Conservation (phyloP, 257 asterid genomes). For the Ehretia macrophylla region DNA sequence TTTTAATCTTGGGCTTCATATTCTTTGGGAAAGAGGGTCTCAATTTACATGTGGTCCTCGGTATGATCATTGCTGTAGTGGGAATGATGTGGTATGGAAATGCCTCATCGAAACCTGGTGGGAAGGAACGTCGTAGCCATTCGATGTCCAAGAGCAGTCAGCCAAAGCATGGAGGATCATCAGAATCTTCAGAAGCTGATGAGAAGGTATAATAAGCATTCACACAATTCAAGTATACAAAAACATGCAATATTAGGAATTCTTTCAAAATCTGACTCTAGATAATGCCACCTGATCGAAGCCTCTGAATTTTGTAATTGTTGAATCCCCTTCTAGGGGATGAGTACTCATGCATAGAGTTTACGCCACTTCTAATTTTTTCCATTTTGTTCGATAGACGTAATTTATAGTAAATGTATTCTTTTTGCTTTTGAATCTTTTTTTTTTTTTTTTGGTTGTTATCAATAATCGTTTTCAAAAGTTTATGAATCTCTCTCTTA, state of each 20-base stretch:
- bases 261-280: constrained; percentile 38
- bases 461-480: too few relatives aligned
- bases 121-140: constrained; percentile 74
- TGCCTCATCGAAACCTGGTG: constrained; percentile 93
- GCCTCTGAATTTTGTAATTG: constrained; percentile 44
- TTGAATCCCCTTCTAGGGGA: constrained; percentile 18
- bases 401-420: constrained; percentile 30
- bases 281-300: constrained; percentile 34
- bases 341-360: constrained; percentile 22
- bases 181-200: constrained; percentile 73
- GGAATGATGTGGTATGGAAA: constrained; percentile 97
- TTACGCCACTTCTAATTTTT: constrained; percentile 21
- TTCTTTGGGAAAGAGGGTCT: constrained; percentile 92
- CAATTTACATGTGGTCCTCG: constrained; percentile 73
- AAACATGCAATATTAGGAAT: constrained; percentile 35
- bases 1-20: constrained; percentile 74
- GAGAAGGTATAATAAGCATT: constrained; percentile 61
- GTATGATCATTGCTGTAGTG: constrained; percentile 78
- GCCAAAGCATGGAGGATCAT: constrained; percentile 55
- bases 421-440: too few relatives aligned
- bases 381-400: constrained; percentile 19
- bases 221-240: constrained; percentile 29
- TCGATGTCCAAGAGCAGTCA: constrained; percentile 34
- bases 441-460: too few relatives aligned
- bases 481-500: too few relatives aligned